Percentiles rank a stretch among this genome's conserved stretches.
Conservation (phyloP, 371 early-diverging fungal genomes). For the Choanephora cucurbitarum region DNA sequence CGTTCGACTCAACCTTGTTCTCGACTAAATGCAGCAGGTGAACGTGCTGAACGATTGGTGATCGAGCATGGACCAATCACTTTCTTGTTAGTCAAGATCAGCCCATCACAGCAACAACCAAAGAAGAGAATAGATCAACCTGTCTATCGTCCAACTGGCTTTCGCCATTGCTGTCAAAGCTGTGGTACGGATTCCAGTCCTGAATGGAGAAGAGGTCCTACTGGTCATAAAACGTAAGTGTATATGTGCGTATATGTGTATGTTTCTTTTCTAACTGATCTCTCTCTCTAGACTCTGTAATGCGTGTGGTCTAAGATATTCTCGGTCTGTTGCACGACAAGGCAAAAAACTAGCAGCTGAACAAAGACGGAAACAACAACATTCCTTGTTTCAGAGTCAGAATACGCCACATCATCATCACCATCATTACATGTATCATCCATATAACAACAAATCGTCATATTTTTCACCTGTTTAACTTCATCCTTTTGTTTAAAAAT, state of each 20-base stretch:
- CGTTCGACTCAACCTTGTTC: slow-evolving; percentile 26
- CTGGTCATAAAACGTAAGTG: slow-evolving; percentile 53
- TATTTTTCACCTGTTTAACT: no score
- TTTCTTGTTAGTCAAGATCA: slow-evolving; percentile 6
- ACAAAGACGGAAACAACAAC: slow-evolving; percentile 15
- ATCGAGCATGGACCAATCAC: slow-evolving; percentile 44
- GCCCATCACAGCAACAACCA: neutral
- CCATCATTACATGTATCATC: neutral
- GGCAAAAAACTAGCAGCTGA: slow-evolving; percentile 20
- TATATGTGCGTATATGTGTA: no score
- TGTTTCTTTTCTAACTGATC: neutral
- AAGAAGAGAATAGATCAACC: slow-evolving; percentile 7
- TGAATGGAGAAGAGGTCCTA: slow-evolving; percentile 54
- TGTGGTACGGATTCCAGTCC: slow-evolving; percentile 51
- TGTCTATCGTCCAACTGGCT: slow-evolving; percentile 1
- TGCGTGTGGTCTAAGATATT: slow-evolving; percentile 51
- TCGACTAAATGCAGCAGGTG: slow-evolving; percentile 8
- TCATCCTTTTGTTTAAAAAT: no score
- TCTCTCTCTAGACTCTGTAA: slow-evolving; percentile 27
- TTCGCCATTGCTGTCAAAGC: slow-evolving; percentile 35
- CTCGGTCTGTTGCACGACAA: slow-evolving; percentile 46
- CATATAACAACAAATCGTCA: neutral
- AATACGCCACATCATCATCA: slow-evolving; percentile 13
- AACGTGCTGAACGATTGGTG: slow-evolving; percentile 19
- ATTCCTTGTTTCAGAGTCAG: slow-evolving; percentile 23